Conservation (phyloP, 2,329 filamentous ascomycete genomes). For the Hymenoscyphus salicellus region DNA sequence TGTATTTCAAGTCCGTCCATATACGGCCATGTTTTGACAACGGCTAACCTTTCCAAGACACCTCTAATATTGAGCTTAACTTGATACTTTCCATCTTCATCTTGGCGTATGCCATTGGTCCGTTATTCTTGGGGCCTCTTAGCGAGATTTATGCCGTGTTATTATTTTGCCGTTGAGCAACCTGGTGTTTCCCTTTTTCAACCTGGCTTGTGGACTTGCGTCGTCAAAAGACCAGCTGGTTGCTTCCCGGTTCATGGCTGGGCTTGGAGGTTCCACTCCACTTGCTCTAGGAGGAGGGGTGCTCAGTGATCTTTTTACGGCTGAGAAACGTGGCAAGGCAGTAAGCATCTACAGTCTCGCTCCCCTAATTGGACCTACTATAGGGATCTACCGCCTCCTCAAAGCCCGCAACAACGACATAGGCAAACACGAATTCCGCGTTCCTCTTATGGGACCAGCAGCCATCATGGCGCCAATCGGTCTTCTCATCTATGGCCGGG, state of each 20-base stretch:
- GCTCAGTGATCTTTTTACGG: slow-evolving; percentile 58
- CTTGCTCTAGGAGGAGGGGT: slow-evolving; percentile 61
- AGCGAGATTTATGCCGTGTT: slow-evolving; percentile 56
- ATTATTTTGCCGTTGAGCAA: slow-evolving; percentile 57
- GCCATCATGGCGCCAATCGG: slow-evolving; percentile 54
- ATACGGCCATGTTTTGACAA: neutral
- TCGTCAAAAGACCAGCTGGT: slow-evolving; percentile 56
- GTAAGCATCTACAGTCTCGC: slow-evolving; percentile 62
- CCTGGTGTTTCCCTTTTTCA: slow-evolving; percentile 58
- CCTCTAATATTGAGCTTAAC: too few species aligned
- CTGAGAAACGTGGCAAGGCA: slow-evolving; percentile 52
- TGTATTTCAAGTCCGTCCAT: slow-evolving; percentile 26
- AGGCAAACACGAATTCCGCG: slow-evolving; percentile 55
- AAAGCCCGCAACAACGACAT: slow-evolving; percentile 23
- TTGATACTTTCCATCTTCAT: slow-evolving; percentile 42
- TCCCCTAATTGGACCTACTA: slow-evolving; percentile 63
- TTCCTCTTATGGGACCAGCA: slow-evolving; percentile 55
- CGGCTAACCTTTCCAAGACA: too few species aligned
- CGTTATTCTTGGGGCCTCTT: slow-evolving; percentile 40
- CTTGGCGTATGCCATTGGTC: slow-evolving; percentile 44
- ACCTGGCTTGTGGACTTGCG: slow-evolving; percentile 54
- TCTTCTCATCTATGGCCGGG: slow-evolving; percentile 51
- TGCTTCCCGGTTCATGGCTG: slow-evolving; percentile 65
- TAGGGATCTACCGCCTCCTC: slow-evolving; percentile 32
- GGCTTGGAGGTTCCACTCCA: slow-evolving; percentile 59